These are phyloP conservation scores for Myriosclerotinia scirpicola DNA, from an alignment of 2,329 filamentous ascomycete species.

Conservation along the genomic window DNA sequence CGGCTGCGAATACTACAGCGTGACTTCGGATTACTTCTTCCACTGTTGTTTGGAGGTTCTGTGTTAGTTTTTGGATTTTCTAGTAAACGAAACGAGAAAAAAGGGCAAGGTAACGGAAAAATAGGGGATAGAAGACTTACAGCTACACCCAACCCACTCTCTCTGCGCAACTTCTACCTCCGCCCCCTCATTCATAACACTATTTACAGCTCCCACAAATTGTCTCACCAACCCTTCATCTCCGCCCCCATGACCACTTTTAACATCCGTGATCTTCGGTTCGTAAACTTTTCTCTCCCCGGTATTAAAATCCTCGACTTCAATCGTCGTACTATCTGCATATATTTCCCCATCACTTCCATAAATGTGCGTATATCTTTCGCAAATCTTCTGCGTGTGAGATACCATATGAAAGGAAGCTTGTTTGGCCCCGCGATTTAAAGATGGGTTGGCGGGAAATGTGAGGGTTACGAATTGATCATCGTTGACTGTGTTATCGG, in stretches of 20 bases:
- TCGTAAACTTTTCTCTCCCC: conserved; percentile 52
- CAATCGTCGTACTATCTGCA: conserved; percentile 78
- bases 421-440: conserved; percentile 65
- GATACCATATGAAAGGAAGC: conserved; percentile 94
- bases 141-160: conserved; percentile 73
- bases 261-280: conserved; percentile 55
- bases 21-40: conserved; percentile 89
- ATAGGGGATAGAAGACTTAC: conserved; percentile 4
- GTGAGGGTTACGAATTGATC: conserved; percentile 86
- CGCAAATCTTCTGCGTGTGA: conserved; percentile 81
- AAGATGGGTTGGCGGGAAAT: conserved; percentile 53
- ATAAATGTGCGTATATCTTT: conserved; percentile 82
- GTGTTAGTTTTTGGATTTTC: not conserved
- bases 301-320: conserved; percentile 69
- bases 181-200: conserved; percentile 71
- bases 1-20: conserved; percentile 89
- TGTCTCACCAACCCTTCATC: conserved; percentile 77
- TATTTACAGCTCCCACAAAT: conserved; percentile 79
- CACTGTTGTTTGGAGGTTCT: conserved; percentile 41
- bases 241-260: conserved; percentile 70
- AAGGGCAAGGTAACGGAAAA: not conserved
- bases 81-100: not conserved
- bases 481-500: conserved; percentile 91
- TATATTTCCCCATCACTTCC: conserved; percentile 82
- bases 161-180: conserved; percentile 69